Conservation (phyloP, 257 asterid genomes). For the Przewalskia tangutica region DNA sequence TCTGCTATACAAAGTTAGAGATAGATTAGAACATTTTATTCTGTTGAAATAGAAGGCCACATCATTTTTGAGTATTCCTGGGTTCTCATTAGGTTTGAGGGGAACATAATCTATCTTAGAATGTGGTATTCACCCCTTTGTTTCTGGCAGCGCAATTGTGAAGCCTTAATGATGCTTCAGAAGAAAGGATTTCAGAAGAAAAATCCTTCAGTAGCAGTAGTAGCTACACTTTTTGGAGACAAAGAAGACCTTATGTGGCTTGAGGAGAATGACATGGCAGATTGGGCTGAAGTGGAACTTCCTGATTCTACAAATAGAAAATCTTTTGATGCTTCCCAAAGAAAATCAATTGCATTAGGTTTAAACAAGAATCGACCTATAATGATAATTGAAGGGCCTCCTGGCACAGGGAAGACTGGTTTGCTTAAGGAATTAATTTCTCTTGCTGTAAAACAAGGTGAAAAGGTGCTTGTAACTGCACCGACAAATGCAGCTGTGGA, state of each 20-base stretch:
- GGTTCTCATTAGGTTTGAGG: neutral
- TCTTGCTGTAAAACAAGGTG: slow-evolving; percentile 70
- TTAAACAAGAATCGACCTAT: slow-evolving; percentile 78
- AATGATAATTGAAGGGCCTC: slow-evolving; percentile 85
- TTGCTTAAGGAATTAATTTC: slow-evolving; percentile 71
- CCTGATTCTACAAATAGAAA: slow-evolving; percentile 33
- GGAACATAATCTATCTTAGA: neutral
- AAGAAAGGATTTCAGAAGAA: slow-evolving; percentile 84
- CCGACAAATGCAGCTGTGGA: slow-evolving; percentile 99
- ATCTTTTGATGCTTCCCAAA: slow-evolving; percentile 56
- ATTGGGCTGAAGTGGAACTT: slow-evolving; percentile 60
- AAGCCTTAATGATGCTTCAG: slow-evolving; percentile 96
- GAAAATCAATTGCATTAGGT: slow-evolving; percentile 79
- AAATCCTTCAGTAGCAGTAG: slow-evolving; percentile 72
- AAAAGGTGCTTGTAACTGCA: slow-evolving; percentile 94
- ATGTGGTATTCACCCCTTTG: slow-evolving; percentile 10
- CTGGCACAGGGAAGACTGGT: slow-evolving; percentile 92
- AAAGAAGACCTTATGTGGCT: slow-evolving; percentile 58
- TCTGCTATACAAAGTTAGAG: neutral
- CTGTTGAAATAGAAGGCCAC: neutral
- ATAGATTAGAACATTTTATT: neutral
- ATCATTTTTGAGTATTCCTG: neutral
- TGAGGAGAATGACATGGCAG: slow-evolving; percentile 45
- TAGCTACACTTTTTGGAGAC: slow-evolving; percentile 77
- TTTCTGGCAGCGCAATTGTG: slow-evolving; percentile 85